Conservation (phyloP, 2,329 filamentous ascomycete species). For the Diaporthe batatas region DNA sequence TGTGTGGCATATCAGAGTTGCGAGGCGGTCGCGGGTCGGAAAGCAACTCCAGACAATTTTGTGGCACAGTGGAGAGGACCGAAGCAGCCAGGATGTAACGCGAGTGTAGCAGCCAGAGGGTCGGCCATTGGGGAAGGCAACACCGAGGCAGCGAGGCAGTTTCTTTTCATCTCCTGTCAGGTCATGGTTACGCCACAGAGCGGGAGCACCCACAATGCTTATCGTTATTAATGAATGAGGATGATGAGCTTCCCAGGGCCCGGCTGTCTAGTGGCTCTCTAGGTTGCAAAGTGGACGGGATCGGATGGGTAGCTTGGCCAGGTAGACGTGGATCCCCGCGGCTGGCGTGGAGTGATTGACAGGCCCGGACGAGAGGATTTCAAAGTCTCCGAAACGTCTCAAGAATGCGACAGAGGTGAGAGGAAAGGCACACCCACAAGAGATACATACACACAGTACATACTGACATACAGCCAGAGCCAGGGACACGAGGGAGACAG, state of each 20-base stretch:
- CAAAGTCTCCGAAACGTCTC: conserved; percentile 38
- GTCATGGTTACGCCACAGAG: conserved; percentile 29
- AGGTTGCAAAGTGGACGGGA: conserved; percentile 17
- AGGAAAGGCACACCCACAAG: not conserved
- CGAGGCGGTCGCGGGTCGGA: conserved; percentile 9
- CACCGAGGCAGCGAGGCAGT: conserved; percentile 23
- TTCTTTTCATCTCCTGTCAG: conserved; percentile 21
- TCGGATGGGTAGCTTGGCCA: conserved; percentile 1
- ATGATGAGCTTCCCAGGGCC: conserved; percentile 2
- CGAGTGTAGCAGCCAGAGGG: conserved; percentile 32
- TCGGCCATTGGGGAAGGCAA: conserved; percentile 18
- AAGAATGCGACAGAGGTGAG: conserved; percentile 29
- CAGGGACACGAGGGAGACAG: too few relatives aligned
- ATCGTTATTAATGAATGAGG: not conserved
- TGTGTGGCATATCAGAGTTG: conserved; percentile 4
- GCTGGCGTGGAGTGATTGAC: conserved; percentile 29
- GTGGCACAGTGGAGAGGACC: conserved; percentile 23
- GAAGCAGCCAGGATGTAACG: conserved; percentile 31
- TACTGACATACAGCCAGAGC: too few relatives aligned
- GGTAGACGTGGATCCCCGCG: conserved; percentile 19
- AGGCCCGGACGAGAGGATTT: conserved; percentile 30
- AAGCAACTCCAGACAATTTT: conserved; percentile 22
- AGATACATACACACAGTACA: too few relatives aligned
- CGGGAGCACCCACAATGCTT: conserved; percentile 34
- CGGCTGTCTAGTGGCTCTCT: not conserved